Base-by-base conservation (phyloP, 78 protist genomes). In the Chrysochromulina tobinii region DNA sequence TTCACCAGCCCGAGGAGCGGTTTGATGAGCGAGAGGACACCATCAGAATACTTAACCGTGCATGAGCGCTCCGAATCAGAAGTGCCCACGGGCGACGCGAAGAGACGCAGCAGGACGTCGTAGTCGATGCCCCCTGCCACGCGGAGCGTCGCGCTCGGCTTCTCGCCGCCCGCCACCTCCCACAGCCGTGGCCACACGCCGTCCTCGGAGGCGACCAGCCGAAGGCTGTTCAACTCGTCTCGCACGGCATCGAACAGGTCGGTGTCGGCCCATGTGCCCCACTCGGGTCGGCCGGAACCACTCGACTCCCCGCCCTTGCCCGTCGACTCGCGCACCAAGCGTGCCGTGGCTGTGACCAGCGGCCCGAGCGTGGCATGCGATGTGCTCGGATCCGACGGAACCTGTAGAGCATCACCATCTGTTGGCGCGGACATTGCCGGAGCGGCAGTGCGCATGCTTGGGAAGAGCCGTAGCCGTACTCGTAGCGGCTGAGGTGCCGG, bases 261-360 rank as follows among this genome's bases (percentile, higher is more conserved):
- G 21, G 0, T 17, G 58, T 75, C 84, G 58, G 14, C 9, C 88
- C 88, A 83, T 12, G 72, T 57, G 18, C 72, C 88, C 89, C 89
- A 86, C 72, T 86, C 89, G 23, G 27, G 21, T 0, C 89, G 67
- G 38, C 89, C 89, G 18, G 58, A 15, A 18, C 89, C 89, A 59
- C 89, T 86, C n/a, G 54, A 25, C 89, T 86, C 89, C 1, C 27
- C 27, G 59, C 89, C 89, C n/a, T 15, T 48, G 38, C 89, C 89
- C 18, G 79, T 86, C 57, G 61, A 59, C 20, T 59, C 38, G 38
- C 38, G 38, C 38, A 38, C 38, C 38, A 38, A 38, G 38, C 38
- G 38, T 38, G 38, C 38, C 38, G 38, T 38, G 38, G 38, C 38
- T 38, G 38, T 38, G 38, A 38, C 38, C 38, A 38, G 38, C 38